Base-by-base conservation (phyloP, 1,139 yeast genomes). In the Yamadazyma triangularis region DNA sequence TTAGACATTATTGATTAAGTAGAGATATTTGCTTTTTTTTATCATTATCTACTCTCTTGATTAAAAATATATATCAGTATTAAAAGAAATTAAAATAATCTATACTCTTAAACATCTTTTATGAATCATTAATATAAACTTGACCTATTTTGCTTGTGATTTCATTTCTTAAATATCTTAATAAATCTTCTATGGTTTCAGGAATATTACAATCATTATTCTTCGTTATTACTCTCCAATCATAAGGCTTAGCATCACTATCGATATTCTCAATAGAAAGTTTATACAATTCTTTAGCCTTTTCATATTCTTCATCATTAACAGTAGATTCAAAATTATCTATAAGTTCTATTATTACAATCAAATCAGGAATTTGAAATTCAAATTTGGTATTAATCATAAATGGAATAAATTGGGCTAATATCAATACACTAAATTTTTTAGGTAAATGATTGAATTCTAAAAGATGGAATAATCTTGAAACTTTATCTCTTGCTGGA, bases 361-460 rank as follows among this genome's bases (percentile, higher is more conserved):
- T 60, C 31, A 74, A 51, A 32, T 74, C 78, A 2, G 70, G 66
- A 35, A 66, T 45, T 44, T 58, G 55, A 45, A 65, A 56, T 25
- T 44, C 49, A 25, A 50, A 55, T 13, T 50, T 36, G 1, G 29
- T 18, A 23, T 50, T 45, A 10, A 47, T 34, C 29, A 70, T 57
- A 33, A 71, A 67, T 13, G 77, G 76, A 22, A 75, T 43, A 9
- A 70, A 47, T 38, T 73, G 78, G n/a, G 71, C 53, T 24, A 77
- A 46, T 24, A 78, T 54, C 20, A 75, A 58, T 3, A 79, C 72
- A 51, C 58, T 64, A 51, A 62, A 80, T 50, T 68, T 74, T 42
- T 50, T 65, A 2, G 93, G 94, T 39, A 86, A 49, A 50, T 77
- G 80, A 26, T 69, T 73, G 58, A 85, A 86, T 30, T 72, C 67